Base-by-base conservation (phyloP, 345 rosid species). In the Euclidium syriacum region DNA sequence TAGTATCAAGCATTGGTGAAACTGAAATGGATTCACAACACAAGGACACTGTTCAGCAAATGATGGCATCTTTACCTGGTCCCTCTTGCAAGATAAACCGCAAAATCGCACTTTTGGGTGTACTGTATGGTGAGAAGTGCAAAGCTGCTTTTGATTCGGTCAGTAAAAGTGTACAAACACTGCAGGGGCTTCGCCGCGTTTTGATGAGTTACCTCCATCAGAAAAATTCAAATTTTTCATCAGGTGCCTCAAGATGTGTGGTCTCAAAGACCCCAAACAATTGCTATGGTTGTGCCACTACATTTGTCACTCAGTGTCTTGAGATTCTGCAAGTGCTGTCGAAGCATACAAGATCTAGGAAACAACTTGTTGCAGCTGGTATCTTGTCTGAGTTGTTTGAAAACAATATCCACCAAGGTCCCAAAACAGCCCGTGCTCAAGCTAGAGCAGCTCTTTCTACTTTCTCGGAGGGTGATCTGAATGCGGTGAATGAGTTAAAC, bases 81-180 rank as follows among this genome's bases (percentile, higher is more conserved):
- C 97, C 99, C 39, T 87, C 99, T 35, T 90, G 95, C 71, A 94
- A 94, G 86, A 86, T 90, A 62, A 94, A 94, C 77, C 96, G 99
- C 18, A 94, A 90, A 77, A 86, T 94, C 72, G 92, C 96, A 59
- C 97, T 94, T 79, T 90, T 94, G 66, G 99, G 99, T 77, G 97
- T 94, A 42, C 78, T 94, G 22, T 94, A 94, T 75, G 97, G 96
- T 75, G 99, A 94, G 79, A 94, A 94, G 73, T 94, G 97, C 84
- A 94, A 94, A 78, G 97, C 97, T 72, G 99, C 99, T 73, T 94
- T 94, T 80, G 99, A 90, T 76, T 94, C 99, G 68, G 99, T 94
- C 53, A 90, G 95, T 82, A 94, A 94, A 81, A 94, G 97, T 77
- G 99, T 94, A 44, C 99, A 94, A 80, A 94, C 97, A 8, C 83